Base-by-base conservation (phyloP, 305 asterid genomes). In the Solanum chacoense region DNA sequence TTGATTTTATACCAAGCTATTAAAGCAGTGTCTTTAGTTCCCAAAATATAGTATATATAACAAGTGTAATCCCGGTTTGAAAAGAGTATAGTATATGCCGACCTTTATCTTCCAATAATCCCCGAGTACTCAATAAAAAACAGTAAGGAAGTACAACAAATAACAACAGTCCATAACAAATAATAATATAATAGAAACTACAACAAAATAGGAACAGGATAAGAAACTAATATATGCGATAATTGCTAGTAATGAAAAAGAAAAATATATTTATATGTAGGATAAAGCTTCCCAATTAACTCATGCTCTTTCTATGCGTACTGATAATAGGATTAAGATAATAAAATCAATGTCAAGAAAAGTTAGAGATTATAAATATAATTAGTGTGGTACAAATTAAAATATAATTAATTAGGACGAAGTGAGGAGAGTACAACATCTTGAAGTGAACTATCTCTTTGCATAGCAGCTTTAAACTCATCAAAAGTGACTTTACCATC, bases 381-480 rank as follows among this genome's bases (percentile, higher is more conserved):
- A 81, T 50, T 83, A 50, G 72, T 29, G 86, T 29, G 14, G 9
- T 28, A 50, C 31, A 50, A 29, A 45, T 20, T 37, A 45, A 83
- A 67, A 67, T 8, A 31, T 31, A 55, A 76, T 89, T 91, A 93
- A 84, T 78, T 90, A 0, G 95, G 95, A 55, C 98, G 97, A 38
- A 96, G 98, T 69, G 98, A 96, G 4, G 98, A 96, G 73, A 96
- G 96, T 74, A 96, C 91, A 12, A 94, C 95, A 67, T 96, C 98
- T 91, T 95, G 95, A 89, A 96, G 97, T n/a, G 97, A 91, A 88
- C 98, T 96, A 91, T 96, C 98, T 88, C 95, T 91, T 87, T 94
- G 91, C 97, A 96, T 95, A 9, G 98, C 97, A 40, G 94, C 96
- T 92, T 95, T 96, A 73, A 96, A 96, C 91, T 95, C 98, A 84